phyloP scores from a whole-genome alignment of 805 yeast genomes.

The Scheffersomyces ergatensis region DNA sequence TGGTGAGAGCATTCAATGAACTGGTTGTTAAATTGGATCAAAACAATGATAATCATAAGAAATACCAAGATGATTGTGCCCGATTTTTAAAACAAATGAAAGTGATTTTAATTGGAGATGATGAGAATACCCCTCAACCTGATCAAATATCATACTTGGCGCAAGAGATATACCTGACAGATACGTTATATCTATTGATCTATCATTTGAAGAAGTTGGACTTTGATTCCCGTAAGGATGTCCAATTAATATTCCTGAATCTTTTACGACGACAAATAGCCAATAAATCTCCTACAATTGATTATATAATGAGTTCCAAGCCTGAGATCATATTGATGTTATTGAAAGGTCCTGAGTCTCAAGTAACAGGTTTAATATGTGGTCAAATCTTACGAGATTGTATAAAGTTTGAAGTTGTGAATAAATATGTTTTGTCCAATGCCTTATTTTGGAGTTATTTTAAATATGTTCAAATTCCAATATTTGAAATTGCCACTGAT shows the following conservation, averaged over 20 bases:
- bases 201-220: constrained; percentile 64
- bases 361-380: constrained; percentile 68
- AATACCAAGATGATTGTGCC: constrained; percentile 72
- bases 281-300: constrained; percentile 80
- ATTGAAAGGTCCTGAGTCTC: constrained; percentile 69
- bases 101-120: constrained; percentile 67
- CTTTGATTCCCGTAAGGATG: constrained; percentile 88
- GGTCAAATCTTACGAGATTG: constrained; percentile 86
- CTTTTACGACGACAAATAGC: constrained; percentile 78
- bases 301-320: constrained; percentile 60
- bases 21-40: constrained; percentile 62
- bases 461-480: constrained; percentile 67
- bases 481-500: constrained; percentile 90
- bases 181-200: constrained; percentile 62
- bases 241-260: constrained; percentile 66
- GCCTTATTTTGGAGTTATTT: constrained; percentile 79
- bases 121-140: constrained; percentile 59
- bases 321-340: constrained; percentile 65
- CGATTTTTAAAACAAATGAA: constrained; percentile 64
- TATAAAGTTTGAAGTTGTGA: constrained; percentile 70
- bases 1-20: constrained; percentile 73
- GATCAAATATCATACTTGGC: constrained; percentile 76
- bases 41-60: constrained; percentile 22
- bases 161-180: constrained; percentile 73
- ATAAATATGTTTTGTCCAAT: constrained; percentile 56